phyloP scores from a whole-genome alignment of 2,329 filamentous ascomycete species.

The Ceratocystis eucalypticola region DNA sequence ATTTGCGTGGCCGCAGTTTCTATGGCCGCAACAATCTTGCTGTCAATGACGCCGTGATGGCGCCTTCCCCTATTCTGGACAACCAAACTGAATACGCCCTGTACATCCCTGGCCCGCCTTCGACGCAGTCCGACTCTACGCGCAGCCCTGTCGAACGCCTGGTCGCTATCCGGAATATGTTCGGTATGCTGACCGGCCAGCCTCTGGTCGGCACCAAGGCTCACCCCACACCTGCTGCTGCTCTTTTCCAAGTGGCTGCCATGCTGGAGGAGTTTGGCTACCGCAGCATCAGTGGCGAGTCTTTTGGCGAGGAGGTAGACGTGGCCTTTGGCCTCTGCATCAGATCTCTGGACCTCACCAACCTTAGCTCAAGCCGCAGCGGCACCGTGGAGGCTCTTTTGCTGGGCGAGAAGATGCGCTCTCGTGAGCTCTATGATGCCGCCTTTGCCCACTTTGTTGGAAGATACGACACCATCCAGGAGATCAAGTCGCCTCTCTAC shows the following conservation, averaged over 20 bases:
- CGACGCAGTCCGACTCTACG: constrained; percentile 23
- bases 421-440: constrained; percentile 70
- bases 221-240: constrained; percentile 39
- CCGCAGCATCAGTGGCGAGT: constrained; percentile 40
- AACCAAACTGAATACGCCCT: constrained; percentile 34
- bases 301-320: constrained; percentile 46
- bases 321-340: constrained; percentile 62
- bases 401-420: constrained; percentile 79
- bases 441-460: constrained; percentile 85
- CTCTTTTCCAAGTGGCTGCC: constrained; percentile 40
- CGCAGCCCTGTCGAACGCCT: constrained; percentile 32
- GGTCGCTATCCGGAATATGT: constrained; percentile 49
- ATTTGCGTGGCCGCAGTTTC: constrained; percentile 32
- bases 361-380: constrained; percentile 69
- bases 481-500: constrained; percentile 55
- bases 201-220: constrained; percentile 45
- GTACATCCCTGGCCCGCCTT: constrained; percentile 39
- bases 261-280: constrained; percentile 46
- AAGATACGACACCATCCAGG: constrained; percentile 62
- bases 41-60: constrained; percentile 36
- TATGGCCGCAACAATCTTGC: constrained; percentile 35
- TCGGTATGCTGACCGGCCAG: constrained; percentile 51
- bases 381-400: constrained; percentile 82
- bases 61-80: constrained; percentile 28
- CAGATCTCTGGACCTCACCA: constrained; percentile 61